A percentile compares a stretch with the other conserved stretches of the same genome.
Conservation (phyloP, 2,329 filamentous ascomycete species). For the Lasiodiplodia sp. region DNA sequence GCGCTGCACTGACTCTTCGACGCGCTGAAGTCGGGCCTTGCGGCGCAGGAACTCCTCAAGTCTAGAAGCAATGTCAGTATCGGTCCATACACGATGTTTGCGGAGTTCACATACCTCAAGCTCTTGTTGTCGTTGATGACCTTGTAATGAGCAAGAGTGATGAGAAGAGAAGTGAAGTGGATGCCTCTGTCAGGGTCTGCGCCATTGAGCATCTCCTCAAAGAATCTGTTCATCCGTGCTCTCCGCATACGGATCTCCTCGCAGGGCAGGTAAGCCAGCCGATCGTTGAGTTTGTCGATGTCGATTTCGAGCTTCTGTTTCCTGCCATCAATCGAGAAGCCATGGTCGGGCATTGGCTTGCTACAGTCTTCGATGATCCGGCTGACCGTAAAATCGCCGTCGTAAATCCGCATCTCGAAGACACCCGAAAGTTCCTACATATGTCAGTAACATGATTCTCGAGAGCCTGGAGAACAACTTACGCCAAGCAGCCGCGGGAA, state of each 20-base stretch:
- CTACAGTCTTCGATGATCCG: conserved; percentile 86
- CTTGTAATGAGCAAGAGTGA: conserved; percentile 98
- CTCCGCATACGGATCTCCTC: conserved; percentile 76
- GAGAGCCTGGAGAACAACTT: conserved; percentile 43
- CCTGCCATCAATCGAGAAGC: conserved; percentile 55
- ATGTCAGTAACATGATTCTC: background rate
- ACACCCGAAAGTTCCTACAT: conserved; percentile 82
- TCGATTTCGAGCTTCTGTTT: conserved; percentile 64
- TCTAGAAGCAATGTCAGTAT: conserved; percentile 51
- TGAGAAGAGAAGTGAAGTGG: conserved; percentile 87
- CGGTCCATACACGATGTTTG: background rate
- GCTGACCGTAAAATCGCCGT: conserved; percentile 86
- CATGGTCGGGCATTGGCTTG: conserved; percentile 60
- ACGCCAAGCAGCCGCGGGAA: conserved; percentile 88
- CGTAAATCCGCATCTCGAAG: conserved; percentile 97
- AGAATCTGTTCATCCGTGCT: conserved; percentile 89
- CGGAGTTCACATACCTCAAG: conserved; percentile 65
- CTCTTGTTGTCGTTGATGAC: conserved; percentile 98
- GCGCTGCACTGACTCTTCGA: conserved; percentile 91
- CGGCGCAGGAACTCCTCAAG: conserved; percentile 94
- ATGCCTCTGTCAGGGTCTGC: conserved; percentile 90
- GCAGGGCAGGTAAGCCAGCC: conserved; percentile 77
- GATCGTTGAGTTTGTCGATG: conserved; percentile 74
- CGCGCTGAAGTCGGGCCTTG: conserved; percentile 86
- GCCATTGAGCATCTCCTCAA: conserved; percentile 93